phyloP scores from a whole-genome alignment of 441 rosid species.

The Populus trichocarpa region DNA sequence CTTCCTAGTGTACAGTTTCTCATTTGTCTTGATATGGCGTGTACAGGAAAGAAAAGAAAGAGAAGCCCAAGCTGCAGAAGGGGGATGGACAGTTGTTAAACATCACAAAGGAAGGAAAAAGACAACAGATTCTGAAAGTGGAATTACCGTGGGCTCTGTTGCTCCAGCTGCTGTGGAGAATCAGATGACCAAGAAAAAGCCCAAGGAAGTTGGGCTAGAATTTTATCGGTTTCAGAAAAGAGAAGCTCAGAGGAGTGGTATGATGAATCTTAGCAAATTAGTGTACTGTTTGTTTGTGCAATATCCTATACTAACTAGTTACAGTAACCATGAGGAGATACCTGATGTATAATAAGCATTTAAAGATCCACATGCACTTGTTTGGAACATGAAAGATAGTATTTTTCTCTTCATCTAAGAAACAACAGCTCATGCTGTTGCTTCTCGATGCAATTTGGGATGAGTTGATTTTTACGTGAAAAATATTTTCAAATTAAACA shows the following conservation, averaged over 20 bases:
- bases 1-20: background rate
- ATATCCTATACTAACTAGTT: background rate
- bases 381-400: background rate
- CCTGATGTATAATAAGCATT: background rate
- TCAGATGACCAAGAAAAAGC: constrained; percentile 65
- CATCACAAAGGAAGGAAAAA: constrained; percentile 82
- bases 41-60: constrained; percentile 67
- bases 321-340: background rate
- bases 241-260: constrained; percentile 82
- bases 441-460: background rate
- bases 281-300: background rate
- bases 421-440: background rate
- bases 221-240: constrained; percentile 92
- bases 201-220: constrained; percentile 60
- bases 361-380: background rate
- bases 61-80: constrained; percentile 63
- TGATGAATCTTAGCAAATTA: constrained; percentile 11
- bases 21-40: constrained; percentile 15
- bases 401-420: background rate
- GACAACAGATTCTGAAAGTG: constrained; percentile 59
- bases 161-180: constrained; percentile 62
- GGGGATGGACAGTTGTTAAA: constrained; percentile 75
- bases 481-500: background rate
- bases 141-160: constrained; percentile 60
- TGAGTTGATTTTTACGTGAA: background rate